Percentiles rank a stretch among this genome's conserved stretches.
Conservation (phyloP, 23 red algal genomes). For the Gracilaria domingensis region DNA sequence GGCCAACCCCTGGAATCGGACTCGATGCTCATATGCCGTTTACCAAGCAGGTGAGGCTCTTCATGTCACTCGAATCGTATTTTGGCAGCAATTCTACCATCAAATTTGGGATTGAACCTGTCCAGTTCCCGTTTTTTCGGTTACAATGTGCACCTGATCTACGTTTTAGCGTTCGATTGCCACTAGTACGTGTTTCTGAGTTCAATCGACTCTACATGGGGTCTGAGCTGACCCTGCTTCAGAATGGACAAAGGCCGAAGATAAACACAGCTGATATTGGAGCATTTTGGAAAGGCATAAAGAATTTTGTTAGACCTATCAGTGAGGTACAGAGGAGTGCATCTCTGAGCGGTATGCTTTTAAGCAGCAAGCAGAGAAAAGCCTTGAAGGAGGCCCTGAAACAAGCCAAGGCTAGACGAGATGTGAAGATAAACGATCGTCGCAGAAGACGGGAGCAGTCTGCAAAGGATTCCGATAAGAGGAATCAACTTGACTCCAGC, state of each 20-base stretch:
- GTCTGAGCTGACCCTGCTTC: constrained; percentile 27
- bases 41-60: constrained; percentile 35
- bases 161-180: constrained; percentile 25
- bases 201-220: constrained; percentile 44
- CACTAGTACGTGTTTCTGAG: constrained; percentile 46
- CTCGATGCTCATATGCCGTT: constrained; percentile 57
- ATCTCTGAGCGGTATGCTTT: constrained; percentile 25
- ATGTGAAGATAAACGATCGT: neutral
- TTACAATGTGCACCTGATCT: constrained; percentile 34
- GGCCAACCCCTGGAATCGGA: constrained; percentile 47
- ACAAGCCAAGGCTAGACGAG: constrained; percentile 16
- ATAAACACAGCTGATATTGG: neutral
- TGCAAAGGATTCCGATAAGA: neutral
- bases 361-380: constrained; percentile 30
- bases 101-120: constrained; percentile 43
- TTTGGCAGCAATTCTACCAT: constrained; percentile 22
- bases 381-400: constrained; percentile 26
- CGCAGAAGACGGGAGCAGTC: neutral
- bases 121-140: constrained; percentile 50
- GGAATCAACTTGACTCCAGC: neutral
- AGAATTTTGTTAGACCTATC: constrained; percentile 23
- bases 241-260: constrained; percentile 28
- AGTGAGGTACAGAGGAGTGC: constrained; percentile 29
- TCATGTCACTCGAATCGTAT: constrained; percentile 61
- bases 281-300: constrained; percentile 37